Base-by-base conservation (phyloP, 2,329 filamentous ascomycete species). In the Teratosphaeriaceae sp. region DNA sequence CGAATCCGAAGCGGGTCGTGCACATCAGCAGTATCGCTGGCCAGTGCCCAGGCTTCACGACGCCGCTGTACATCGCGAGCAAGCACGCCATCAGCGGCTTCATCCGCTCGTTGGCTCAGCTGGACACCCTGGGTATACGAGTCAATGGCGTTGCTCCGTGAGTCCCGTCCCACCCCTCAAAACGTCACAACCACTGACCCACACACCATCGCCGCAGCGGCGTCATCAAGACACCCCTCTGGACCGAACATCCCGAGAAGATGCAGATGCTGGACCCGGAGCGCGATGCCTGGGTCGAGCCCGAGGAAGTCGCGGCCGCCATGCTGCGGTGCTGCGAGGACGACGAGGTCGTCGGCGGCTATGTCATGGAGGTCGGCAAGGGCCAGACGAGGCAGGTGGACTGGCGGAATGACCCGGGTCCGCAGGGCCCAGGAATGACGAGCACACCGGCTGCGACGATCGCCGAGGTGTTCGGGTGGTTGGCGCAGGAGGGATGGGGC, bases 221-320 rank as follows among this genome's bases (percentile, higher is more conserved):
- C 0, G 60, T 80, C 1, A 77, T 81, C 51, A 78, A 73, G 48
- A 81, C 78, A 11, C 78, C 78, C 5, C 60, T 81, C 4, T 82
- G 76, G 76, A 77, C 71, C 0, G 77, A 80, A 2, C 69, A 80
- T 50, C 75, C 76, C 0, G 77, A 81, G 58, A 82, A 81, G 56
- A 40, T 79, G 52, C 64, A 64, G 45, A 70, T 74, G 49, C 46
- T 80, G 1, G 66, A 72, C 27, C 62, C 68, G 22, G 58, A 53
- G 7, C 57, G 60, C 12, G 77, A 80, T 53, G 65, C 60, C 45
- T 81, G 77, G 77, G 75, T 78, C 12, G 75, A 71, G n/a, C 67
- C 77, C 0, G 76, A 80, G 51, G 75, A 80, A 51, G 77, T 81
- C 0, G 77, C 76, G 0, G 66, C 72, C 31, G 74, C 73, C 2